Conservation (phyloP, 2,329 filamentous ascomycete genomes). For the Hypoxylon sp. region DNA sequence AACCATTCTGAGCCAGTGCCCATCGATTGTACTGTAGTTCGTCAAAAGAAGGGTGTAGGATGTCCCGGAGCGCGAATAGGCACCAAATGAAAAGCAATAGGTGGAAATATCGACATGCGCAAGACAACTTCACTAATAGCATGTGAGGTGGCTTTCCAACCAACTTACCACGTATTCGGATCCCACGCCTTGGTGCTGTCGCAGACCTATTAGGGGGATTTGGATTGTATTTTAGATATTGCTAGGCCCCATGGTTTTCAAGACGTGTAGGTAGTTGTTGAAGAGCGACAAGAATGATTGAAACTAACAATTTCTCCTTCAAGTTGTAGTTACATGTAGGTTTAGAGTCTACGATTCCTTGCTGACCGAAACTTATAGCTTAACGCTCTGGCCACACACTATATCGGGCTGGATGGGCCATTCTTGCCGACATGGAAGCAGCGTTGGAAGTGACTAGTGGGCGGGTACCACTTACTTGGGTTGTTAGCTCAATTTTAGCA, state of each 20-base stretch:
- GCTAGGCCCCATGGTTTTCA: slow-evolving; percentile 16
- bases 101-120: slow-evolving; percentile 38
- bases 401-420: too few relatives aligned
- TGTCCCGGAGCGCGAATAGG: slow-evolving; percentile 29
- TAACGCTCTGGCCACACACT: slow-evolving; percentile 26
- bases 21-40: slow-evolving; percentile 33
- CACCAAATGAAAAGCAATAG: slow-evolving; percentile 35
- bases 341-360: slow-evolving; percentile 4
- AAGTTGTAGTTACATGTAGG: slow-evolving; percentile 6
- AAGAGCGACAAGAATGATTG: slow-evolving; percentile 16
- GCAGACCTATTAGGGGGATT: slow-evolving; percentile 9
- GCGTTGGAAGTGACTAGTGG: too few relatives aligned
- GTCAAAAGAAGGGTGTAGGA: slow-evolving; percentile 31
- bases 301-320: slow-evolving; percentile 8
- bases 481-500: too few relatives aligned
- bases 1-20: slow-evolving; percentile 38
- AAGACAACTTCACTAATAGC: slow-evolving; percentile 23
- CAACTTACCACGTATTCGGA: slow-evolving; percentile 45
- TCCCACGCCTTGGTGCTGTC: slow-evolving; percentile 33
- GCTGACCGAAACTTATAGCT: slow-evolving; percentile 19
- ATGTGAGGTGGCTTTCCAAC: slow-evolving; percentile 35
- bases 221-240: slow-evolving; percentile 18
- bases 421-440: too few relatives aligned
- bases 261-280: slow-evolving; percentile 1
- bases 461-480: too few relatives aligned